Conservation (phyloP, 495 filamentous ascomycete species). For the Daldinia vernicosa region DNA sequence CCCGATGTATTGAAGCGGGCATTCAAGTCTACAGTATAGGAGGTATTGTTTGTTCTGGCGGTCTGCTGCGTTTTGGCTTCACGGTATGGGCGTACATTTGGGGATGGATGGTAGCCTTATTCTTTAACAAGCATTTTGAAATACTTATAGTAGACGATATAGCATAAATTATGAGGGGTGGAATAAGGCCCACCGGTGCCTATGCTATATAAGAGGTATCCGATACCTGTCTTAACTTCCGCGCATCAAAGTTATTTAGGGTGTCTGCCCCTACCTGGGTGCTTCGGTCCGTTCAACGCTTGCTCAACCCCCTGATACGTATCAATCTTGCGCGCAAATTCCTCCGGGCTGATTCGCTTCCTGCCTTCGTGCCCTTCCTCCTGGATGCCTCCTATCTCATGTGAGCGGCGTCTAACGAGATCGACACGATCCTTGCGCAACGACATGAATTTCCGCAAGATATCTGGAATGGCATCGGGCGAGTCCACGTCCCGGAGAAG, state of each 20-base stretch:
- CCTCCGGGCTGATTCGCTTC: conserved; percentile 24
- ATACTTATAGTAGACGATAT: not conserved
- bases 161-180: too few species aligned
- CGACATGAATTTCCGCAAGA: conserved; percentile 32
- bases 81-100: not conserved
- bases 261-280: not conserved
- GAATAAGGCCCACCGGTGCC: too few species aligned
- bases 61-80: not conserved
- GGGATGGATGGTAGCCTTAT: not conserved
- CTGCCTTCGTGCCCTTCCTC: conserved; percentile 32
- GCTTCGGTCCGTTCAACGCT: conserved; percentile 12
- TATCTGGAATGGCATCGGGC: conserved; percentile 19
- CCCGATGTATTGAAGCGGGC: not conserved
- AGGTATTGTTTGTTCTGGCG: not conserved
- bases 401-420: conserved; percentile 35
- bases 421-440: conserved; percentile 39
- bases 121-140: not conserved
- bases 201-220: too few species aligned
- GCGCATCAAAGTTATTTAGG: too few species aligned
- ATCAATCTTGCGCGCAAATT: conserved; percentile 32
- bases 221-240: too few species aligned
- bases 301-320: conserved; percentile 36
- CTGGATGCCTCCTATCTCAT: conserved; percentile 21
- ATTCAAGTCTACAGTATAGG: too few species aligned
- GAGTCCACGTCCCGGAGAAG: conserved; percentile 34